Evolutionary conservation across 106 monocot species (phyloP), one percentile per base, ranked within the genome.

Genomic region (Dendrobium officinale): DNA sequence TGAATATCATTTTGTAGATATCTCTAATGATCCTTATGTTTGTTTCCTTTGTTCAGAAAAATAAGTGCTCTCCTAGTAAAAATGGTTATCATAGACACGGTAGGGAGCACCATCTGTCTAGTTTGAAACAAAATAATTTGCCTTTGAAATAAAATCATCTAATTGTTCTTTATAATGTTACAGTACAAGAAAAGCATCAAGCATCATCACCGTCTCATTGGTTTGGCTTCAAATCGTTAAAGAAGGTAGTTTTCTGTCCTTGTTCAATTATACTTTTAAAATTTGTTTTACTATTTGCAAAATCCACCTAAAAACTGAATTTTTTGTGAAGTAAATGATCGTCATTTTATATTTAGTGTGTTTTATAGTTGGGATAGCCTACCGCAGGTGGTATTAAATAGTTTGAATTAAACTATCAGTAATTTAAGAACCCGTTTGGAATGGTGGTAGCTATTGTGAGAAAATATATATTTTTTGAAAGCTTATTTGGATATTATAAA

Each of bases 201-300:
- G 29, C 80, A 77, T 84, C 80, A 44, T 22, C 73, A 73, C 73
- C 91, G 41, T 82, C 75, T 79, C 87, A 75, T 49, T 94, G 93
- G 92, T 97, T 97, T 78, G 84, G 59, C 76, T 82, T 87, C 68
- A 97, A 92, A 86, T 89, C 93, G 64, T 22, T 85, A 81, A 97
- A 94, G 75, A 97, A 94, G 96, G 96, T 93, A 81, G 13, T 33
- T 76, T 74, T 54, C 55, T 16, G 47, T 22, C 43, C 55, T 3
- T 66, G 33, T 74, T 49, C 9, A 17, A 5, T 66, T 67, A 37
- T 73, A 2, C 55, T 19, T 18, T 18, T 9, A 37, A 51, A 11
- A 41, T 19, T 15, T 18, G 10, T 41, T 73, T 73, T 20, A 18
- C 73, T 42, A 13, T 1, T 73, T 42, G 33, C 17, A 73, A 29